These are phyloP conservation scores for Hordeum marinum DNA, from an alignment of 176 grass and related monocot genomes.

Conservation along the genomic window DNA sequence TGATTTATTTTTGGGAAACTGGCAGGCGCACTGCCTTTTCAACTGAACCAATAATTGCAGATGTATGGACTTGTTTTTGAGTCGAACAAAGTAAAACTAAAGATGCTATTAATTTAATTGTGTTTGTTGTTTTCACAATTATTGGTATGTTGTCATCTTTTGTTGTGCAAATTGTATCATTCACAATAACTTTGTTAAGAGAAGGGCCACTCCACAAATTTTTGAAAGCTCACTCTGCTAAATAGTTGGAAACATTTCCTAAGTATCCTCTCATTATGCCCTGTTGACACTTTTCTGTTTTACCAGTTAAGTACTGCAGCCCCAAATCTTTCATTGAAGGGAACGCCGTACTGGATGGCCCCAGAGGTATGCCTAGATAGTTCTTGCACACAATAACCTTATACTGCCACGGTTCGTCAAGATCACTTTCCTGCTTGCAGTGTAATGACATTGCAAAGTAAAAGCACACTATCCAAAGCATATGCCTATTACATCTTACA, in stretches of 20 bases:
- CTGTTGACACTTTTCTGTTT: constrained; percentile 28
- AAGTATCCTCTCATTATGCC: background rate
- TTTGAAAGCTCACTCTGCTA: constrained; percentile 3
- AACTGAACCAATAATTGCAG: background rate
- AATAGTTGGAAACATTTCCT: background rate
- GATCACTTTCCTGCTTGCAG: background rate
- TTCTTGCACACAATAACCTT: background rate
- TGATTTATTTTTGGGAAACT: background rate
- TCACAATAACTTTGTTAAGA: background rate
- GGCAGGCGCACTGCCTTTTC: background rate
- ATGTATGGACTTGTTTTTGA: background rate
- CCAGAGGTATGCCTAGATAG: constrained; percentile 62
- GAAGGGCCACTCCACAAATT: background rate
- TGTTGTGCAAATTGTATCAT: background rate
- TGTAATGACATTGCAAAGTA: constrained; percentile 24
- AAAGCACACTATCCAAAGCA: background rate
- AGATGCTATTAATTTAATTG: background rate
- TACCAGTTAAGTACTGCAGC: constrained; percentile 71
- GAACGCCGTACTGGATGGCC: constrained; percentile 98
- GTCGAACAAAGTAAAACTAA: background rate
- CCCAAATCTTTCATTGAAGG: constrained; percentile 79
- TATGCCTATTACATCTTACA: background rate
- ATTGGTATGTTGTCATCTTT: background rate
- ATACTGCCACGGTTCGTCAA: background rate
- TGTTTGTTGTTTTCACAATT: background rate